phyloP scores from a whole-genome alignment of 441 rosid genomes.

The Erodium chrysanthum region DNA sequence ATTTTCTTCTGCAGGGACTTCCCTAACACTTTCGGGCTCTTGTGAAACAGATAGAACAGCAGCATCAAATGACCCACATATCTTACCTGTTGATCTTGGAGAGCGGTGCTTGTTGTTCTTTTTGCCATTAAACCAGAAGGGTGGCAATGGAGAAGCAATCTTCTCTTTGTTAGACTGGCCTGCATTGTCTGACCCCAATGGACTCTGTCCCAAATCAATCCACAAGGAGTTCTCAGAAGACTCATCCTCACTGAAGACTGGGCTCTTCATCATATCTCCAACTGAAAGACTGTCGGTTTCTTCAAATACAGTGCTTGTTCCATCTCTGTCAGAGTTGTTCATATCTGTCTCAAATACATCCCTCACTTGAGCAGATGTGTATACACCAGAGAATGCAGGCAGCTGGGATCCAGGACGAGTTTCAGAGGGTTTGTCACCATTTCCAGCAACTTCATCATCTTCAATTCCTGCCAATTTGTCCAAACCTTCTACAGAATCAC shows the following conservation, averaged over 20 bases:
- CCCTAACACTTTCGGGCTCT: neutral
- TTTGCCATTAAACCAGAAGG: neutral
- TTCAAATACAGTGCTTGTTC: neutral
- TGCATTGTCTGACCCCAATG: neutral
- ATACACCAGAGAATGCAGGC: neutral
- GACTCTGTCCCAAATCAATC: neutral
- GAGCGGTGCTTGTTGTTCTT: neutral
- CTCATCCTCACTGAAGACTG: neutral
- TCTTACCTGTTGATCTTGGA: neutral
- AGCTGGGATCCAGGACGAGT: neutral
- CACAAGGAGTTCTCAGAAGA: neutral
- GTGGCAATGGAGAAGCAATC: neutral
- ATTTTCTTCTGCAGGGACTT: neutral
- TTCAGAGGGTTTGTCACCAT: neutral
- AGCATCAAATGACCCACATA: neutral
- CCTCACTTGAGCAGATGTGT: neutral
- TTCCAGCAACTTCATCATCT: neutral
- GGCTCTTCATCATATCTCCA: neutral
- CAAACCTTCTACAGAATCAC: neutral
- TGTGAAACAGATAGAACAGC: neutral
- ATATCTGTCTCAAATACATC: neutral
- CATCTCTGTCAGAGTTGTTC: neutral
- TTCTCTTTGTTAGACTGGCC: neutral
- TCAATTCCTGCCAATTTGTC: neutral
- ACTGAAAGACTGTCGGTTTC: neutral